Evolutionary conservation across 2,329 filamentous ascomycete species (phyloP).

Genomic region (Xylaria sp.): DNA sequence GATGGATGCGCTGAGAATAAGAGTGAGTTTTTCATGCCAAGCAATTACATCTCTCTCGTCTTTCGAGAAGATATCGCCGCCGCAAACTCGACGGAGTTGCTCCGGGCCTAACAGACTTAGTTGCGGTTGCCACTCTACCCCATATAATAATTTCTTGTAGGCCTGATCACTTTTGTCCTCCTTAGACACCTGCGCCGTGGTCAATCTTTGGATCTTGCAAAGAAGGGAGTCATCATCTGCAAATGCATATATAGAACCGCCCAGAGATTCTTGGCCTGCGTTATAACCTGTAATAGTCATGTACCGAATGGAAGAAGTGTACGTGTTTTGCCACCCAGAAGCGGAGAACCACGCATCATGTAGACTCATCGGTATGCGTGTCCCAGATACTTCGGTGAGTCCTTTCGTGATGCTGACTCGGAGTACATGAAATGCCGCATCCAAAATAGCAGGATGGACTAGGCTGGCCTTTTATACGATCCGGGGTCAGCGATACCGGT

Average conservation of each 20-base stretch:
- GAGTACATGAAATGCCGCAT: constrained; percentile 51
- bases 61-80: constrained; percentile 38
- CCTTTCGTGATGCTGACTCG: constrained; percentile 42
- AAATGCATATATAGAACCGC: constrained; percentile 48
- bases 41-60: constrained; percentile 42
- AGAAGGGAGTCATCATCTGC: constrained; percentile 48
- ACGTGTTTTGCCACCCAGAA: constrained; percentile 48
- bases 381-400: constrained; percentile 33
- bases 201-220: constrained; percentile 44
- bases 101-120: constrained; percentile 50
- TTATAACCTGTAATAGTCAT: constrained; percentile 38
- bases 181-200: constrained; percentile 46
- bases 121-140: constrained; percentile 54
- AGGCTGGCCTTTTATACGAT: constrained; percentile 38
- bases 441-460: constrained; percentile 54
- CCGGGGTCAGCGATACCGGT: background rate
- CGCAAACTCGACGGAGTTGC: constrained; percentile 45
- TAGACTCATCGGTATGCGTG: constrained; percentile 49
- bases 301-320: constrained; percentile 45
- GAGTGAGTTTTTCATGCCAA: constrained; percentile 41
- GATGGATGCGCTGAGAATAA: constrained; percentile 39
- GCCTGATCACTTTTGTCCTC: constrained; percentile 29
- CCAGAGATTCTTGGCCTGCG: constrained; percentile 40
- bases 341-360: constrained; percentile 51
- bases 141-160: constrained; percentile 49